These are phyloP conservation scores for Phylloporus sp. DNA, from an alignment of 768 basidiomycete species.

Conservation along the genomic window DNA sequence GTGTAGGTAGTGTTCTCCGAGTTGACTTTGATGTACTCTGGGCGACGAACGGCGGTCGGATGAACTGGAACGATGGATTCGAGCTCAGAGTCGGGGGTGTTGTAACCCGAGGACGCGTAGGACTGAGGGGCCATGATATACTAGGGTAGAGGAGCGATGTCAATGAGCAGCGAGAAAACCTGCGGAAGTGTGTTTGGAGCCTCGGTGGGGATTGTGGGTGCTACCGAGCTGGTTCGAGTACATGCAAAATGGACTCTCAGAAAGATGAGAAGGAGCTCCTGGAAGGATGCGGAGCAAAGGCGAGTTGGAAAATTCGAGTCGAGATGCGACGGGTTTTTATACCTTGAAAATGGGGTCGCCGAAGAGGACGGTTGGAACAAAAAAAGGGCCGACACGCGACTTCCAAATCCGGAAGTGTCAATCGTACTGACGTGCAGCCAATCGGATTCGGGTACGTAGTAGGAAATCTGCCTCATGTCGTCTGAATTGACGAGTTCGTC, in stretches of 20 bases:
- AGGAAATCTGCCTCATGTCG: background rate
- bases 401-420: slow-evolving; percentile 20
- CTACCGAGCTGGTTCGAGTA: slow-evolving; percentile 93
- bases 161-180: slow-evolving; percentile 53
- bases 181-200: slow-evolving; percentile 75
- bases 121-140: slow-evolving; percentile 47
- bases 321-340: slow-evolving; percentile 20
- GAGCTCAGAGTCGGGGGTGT: slow-evolving; percentile 66
- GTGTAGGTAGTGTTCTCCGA: slow-evolving; percentile 78
- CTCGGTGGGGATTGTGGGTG: slow-evolving; percentile 84
- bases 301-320: background rate
- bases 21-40: slow-evolving; percentile 71
- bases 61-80: slow-evolving; percentile 70
- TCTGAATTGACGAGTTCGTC: no score
- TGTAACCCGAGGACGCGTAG: slow-evolving; percentile 51
- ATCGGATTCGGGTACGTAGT: slow-evolving; percentile 1
- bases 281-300: background rate
- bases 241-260: slow-evolving; percentile 60
- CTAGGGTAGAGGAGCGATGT: slow-evolving; percentile 26
- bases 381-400: slow-evolving; percentile 17
- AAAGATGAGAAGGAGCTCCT: slow-evolving; percentile 6
- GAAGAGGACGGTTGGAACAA: slow-evolving; percentile 5
- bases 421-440: slow-evolving; percentile 9
- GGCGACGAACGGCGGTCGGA: slow-evolving; percentile 79
- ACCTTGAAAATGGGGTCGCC: slow-evolving; percentile 20